A percentile compares a stretch with the other conserved stretches of the same genome.
These are phyloP conservation scores for Psilocybe subaeruginosa DNA, from an alignment of 768 basidiomycete species.

Conservation along the genomic window DNA sequence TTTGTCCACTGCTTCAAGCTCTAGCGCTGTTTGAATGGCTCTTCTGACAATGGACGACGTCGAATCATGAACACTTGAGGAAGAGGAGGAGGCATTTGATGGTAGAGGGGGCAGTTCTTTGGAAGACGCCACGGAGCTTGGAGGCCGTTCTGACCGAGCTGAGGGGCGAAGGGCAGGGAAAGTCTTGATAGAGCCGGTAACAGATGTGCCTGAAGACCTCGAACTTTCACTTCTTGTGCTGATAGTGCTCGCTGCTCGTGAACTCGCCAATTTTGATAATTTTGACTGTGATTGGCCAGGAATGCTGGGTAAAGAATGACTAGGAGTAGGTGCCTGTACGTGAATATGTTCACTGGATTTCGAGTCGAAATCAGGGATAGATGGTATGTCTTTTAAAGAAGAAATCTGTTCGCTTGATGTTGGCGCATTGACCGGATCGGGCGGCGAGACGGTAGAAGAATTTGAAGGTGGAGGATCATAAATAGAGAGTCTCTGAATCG, in stretches of 20 bases:
- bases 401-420: conserved; percentile 47
- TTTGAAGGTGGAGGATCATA: conserved; percentile 62
- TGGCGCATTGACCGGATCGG: conserved; percentile 26
- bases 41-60: conserved; percentile 63
- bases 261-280: conserved; percentile 68
- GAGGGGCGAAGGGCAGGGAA: conserved; percentile 75
- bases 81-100: conserved; percentile 16
- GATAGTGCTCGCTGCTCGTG: conserved; percentile 56
- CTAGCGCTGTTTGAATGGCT: conserved; percentile 70
- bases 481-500: conserved; percentile 59
- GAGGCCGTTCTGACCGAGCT: conserved; percentile 49
- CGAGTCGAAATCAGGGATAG: conserved; percentile 56
- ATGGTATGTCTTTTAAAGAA: conserved; percentile 52
- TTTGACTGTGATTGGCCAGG: conserved; percentile 58
- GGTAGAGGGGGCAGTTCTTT: conserved; percentile 29
- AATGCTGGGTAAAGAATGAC: conserved; percentile 35
- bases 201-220: conserved; percentile 53
- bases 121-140: conserved; percentile 37
- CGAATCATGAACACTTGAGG: conserved; percentile 39
- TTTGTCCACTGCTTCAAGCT: conserved; percentile 58
- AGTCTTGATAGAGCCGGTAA: conserved; percentile 68
- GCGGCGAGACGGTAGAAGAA: conserved; percentile 42
- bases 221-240: conserved; percentile 52
- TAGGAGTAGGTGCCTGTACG: conserved; percentile 22
- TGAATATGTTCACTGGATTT: conserved; percentile 40